Evolutionary conservation across 805 yeast species (phyloP).

Genomic region (Starmera quercuum): DNA sequence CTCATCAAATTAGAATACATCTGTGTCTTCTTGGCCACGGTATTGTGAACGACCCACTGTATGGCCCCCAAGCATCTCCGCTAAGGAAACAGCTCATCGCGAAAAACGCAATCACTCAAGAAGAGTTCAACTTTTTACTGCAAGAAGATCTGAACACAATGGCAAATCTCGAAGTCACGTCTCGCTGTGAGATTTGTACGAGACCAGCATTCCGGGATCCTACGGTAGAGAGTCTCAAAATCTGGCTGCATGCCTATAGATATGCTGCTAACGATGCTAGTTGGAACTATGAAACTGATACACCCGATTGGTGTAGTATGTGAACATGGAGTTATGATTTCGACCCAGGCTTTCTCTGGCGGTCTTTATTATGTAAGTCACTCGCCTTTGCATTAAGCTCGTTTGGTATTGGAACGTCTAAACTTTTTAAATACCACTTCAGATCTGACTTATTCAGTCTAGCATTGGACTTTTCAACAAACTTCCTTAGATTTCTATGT

Average conservation of each 20-base stretch:
- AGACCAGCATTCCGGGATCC: conserved; percentile 17
- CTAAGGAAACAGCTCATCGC: no score
- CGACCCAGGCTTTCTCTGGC: no score
- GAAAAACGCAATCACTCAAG: conserved; percentile 33
- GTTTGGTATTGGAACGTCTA: no score
- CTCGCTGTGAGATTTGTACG: conserved; percentile 20
- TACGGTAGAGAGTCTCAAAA: conserved; percentile 18
- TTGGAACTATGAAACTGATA: conserved; percentile 32
- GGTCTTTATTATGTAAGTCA: no score
- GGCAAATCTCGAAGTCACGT: conserved; percentile 19
- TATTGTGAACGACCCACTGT: conserved; percentile 87
- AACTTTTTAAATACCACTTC: no score
- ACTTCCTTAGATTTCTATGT: no score
- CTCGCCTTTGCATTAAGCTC: no score
- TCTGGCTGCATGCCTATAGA: conserved; percentile 27
- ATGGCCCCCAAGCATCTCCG: no score
- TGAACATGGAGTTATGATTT: no score
- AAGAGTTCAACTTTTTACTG: conserved; percentile 20
- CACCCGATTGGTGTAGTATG: conserved; percentile 43
- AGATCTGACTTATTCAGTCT: no score
- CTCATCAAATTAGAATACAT: conserved; percentile 94
- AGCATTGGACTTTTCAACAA: no score
- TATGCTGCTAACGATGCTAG: conserved; percentile 21
- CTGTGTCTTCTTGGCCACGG: conserved; percentile 85
- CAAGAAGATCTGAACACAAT: conserved; percentile 24